Evolutionary conservation across 1,284 basidiomycete genomes (phyloP).

Genomic region (Naganishia sp.): DNA sequence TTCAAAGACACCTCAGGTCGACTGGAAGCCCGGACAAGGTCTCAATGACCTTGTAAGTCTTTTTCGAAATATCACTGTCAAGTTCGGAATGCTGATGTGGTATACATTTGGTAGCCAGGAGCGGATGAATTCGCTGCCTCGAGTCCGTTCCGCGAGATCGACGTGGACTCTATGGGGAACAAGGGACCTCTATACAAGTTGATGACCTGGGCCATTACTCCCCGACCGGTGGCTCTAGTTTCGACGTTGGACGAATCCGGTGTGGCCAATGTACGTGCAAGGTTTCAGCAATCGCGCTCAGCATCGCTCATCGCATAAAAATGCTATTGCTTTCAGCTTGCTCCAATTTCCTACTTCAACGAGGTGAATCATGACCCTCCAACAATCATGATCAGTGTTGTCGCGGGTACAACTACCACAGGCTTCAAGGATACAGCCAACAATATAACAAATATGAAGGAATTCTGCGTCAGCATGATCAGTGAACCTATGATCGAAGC

Average conservation of each 20-base stretch:
- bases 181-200: slow-evolving; percentile 54
- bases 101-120: slow-evolving; percentile 36
- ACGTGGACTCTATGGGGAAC: slow-evolving; percentile 58
- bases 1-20: slow-evolving; percentile 59
- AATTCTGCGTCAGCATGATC: slow-evolving; percentile 75
- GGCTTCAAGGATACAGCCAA: slow-evolving; percentile 65
- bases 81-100: not conserved
- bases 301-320: slow-evolving; percentile 44
- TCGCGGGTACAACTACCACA: slow-evolving; percentile 38
- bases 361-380: slow-evolving; percentile 65
- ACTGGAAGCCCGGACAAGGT: slow-evolving; percentile 62
- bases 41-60: slow-evolving; percentile 49
- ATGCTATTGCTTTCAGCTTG: slow-evolving; percentile 56
- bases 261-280: slow-evolving; percentile 60
- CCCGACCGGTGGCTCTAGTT: slow-evolving; percentile 72
- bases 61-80: slow-evolving; percentile 7
- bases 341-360: slow-evolving; percentile 54
- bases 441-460: slow-evolving; percentile 67
- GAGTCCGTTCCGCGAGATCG: slow-evolving; percentile 62
- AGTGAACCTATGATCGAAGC: slow-evolving; percentile 73
- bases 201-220: slow-evolving; percentile 66
- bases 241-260: slow-evolving; percentile 64
- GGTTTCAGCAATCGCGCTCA: slow-evolving; percentile 38
- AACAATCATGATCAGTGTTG: slow-evolving; percentile 64
- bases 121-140: slow-evolving; percentile 56